Base-by-base conservation (phyloP, 2,329 filamentous ascomycete genomes). In the Cercospora zeae-maydis region DNA sequence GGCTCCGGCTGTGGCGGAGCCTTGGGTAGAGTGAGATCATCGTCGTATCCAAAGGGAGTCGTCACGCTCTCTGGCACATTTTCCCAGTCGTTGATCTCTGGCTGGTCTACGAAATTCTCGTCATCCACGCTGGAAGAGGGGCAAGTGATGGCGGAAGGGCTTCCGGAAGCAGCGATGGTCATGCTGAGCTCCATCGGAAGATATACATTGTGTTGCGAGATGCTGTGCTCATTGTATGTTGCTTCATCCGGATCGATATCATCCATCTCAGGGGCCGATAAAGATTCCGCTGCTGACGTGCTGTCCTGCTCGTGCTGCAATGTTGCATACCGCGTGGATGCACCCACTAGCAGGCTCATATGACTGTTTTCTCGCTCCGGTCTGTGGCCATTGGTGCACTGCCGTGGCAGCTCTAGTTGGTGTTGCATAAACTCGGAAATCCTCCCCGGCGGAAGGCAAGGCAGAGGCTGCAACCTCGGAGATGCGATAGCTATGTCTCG, bases 31-130 rank as follows among this genome's bases (percentile, higher is more conserved):
- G 42, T 61, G n/a, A 59, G 36, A 36, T 70, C 64, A 10, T 49
- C 47, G 30, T 73, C 70, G 55, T 74, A 71, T 45, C 71, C 61
- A 57, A 75, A 66, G 1, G 69, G 68, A 24, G 74, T 73, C 11
- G 72, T 72, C n/a, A 64, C 55, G 45, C 73, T 70, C 16, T 73
- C 61, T 4, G 68, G 66, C 11, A 74, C 45, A 52, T 73, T 72
- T 10, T 70, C 65, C 72, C 72, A 74, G n/a, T 69, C 57, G 9
- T 74, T 57, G 1, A 71, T 74, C 49, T 74, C 69, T 14, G 69
- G 69, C n/a, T 56, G 39, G 16, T 45, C 19, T 4, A 45, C 21
- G 16, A 11, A 4, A 24, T 45, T 11, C 19, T 5, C 39, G 24
- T 27, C 24, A 13, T 19, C 39, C 21, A 24, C 16, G 39, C 16